These are phyloP conservation scores for Saccharomycopsis microspora DNA, from an alignment of 805 yeast species.

Conservation along the genomic window DNA sequence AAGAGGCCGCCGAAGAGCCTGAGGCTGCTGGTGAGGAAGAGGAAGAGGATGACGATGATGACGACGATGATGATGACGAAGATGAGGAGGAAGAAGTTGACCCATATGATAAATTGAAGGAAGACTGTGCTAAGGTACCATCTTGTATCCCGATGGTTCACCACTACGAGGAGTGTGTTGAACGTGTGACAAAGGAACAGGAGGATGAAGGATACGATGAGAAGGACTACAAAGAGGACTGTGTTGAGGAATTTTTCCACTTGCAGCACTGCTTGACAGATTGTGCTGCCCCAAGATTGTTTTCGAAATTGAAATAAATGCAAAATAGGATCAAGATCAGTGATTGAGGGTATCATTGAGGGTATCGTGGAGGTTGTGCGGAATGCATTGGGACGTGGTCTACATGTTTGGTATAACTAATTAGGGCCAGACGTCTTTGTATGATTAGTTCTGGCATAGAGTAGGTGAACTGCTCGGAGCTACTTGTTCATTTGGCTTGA, in stretches of 20 bases:
- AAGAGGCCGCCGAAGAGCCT: constrained; percentile 15
- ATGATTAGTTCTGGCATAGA: no score
- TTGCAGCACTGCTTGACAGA: constrained; percentile 87
- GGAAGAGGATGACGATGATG: constrained; percentile 29
- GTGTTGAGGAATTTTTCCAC: constrained; percentile 97
- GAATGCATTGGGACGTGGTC: no score
- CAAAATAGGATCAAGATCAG: no score
- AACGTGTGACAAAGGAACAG: constrained; percentile 81
- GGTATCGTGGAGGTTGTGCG: no score
- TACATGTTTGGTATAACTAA: no score
- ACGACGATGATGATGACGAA: constrained; percentile 55
- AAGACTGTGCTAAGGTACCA: constrained; percentile 56
- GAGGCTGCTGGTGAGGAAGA: constrained; percentile 18
- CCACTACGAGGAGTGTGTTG: constrained; percentile 90
- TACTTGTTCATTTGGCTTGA: no score
- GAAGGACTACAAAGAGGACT: constrained; percentile 82
- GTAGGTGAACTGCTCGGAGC: no score
- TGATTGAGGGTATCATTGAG: no score
- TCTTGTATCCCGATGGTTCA: constrained; percentile 67
- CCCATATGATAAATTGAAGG: constrained; percentile 51
- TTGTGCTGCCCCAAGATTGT: constrained; percentile 83
- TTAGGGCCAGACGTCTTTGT: no score
- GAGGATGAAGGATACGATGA: constrained; percentile 79
- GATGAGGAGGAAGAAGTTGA: constrained; percentile 60
- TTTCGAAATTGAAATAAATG: constrained; percentile 67